Percentiles rank a stretch among this genome's conserved stretches.
Conservation (phyloP, 352 stramenopile genomes). For the Pythium scleroteichum region DNA sequence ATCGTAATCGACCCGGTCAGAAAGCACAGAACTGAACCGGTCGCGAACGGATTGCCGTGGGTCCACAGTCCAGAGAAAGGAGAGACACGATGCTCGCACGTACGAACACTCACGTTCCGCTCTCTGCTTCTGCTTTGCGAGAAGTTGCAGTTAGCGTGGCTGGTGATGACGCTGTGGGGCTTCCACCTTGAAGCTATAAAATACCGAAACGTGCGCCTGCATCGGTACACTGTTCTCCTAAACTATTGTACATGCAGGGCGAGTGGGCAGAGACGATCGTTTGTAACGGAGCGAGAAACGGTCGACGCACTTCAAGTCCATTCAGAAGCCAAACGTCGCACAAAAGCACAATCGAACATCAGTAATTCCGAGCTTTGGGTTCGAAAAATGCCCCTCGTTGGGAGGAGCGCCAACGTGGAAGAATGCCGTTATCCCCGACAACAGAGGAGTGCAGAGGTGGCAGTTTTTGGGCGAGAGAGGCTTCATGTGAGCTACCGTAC, state of each 20-base stretch:
- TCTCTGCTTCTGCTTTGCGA: not conserved
- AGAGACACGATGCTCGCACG: not conserved
- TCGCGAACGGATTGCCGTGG: not conserved
- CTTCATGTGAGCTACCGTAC: too few species aligned
- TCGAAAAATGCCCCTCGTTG: slow-evolving; percentile 4
- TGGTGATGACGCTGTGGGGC: not conserved
- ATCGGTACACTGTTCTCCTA: not conserved
- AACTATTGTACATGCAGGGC: too few species aligned
- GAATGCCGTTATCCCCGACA: slow-evolving; percentile 6
- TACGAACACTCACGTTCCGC: not conserved
- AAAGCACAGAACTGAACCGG: too few species aligned
- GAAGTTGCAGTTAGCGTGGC: not conserved
- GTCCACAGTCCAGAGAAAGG: not conserved
- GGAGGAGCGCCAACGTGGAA: slow-evolving; percentile 1
- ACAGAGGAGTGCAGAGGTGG: slow-evolving; percentile 16
- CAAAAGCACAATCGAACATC: not conserved
- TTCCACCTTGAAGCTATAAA: not conserved
- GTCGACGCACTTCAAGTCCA: not conserved
- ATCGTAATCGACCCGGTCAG: too few species aligned
- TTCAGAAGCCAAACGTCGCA: slow-evolving; percentile 1
- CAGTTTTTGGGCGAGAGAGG: slow-evolving; percentile 16
- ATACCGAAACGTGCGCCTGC: too few species aligned
- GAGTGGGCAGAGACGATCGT: not conserved
- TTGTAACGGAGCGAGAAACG: slow-evolving; percentile 13
- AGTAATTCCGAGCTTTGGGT: not conserved